Base-by-base conservation (phyloP, 768 basidiomycete species). In the Strobilomyces confusus region DNA sequence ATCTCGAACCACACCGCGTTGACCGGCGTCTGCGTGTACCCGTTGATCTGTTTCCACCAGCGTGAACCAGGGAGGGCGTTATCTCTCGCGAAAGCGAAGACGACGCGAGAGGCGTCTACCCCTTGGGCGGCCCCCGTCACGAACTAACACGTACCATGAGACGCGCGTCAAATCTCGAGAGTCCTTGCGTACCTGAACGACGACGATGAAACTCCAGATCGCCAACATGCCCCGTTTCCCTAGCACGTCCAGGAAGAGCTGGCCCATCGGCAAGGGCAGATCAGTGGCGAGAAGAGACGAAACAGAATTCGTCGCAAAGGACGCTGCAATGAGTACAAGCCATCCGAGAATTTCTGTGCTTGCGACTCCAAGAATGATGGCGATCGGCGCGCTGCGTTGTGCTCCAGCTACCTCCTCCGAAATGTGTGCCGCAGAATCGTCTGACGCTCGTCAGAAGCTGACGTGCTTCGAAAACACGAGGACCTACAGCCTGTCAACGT, bases 1-100 rank as follows among this genome's bases (percentile, higher is more conserved):
- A 87, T 84, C 23, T 87, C 86, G 42, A 88, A 74, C 87, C 86
- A 89, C 6, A 86, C 87, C 3, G 86, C 86, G 55, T 87, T 82
- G 13, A 87, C 84, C 0, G 86, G 86, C 7, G 87, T 88, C 60
- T 80, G 80, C 1, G 86, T 86, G 57, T 64, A 63, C 6, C 51
- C 63, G 55, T 84, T 84, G 49, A 89, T 77, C 49, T 66, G 72
- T 60, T 86, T 86, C 86, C 84, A 86, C 75, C 76, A 83, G 23
- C 75, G 76, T 33, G 87, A 87, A 6, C 86, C 86, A 8, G 86
- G 87, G 12, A 89, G 75, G 7, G 86, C 86, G 51, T 86, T 81
- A 59, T 89, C 87, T 34, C 86, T 72, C 17, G 86, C 84, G 63
- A 88, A 87, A 8, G 86, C 86, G 56, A 87, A 88, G 44, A 87